Percentiles rank a stretch among this genome's conserved stretches.
phyloP scores from a whole-genome alignment of 2,329 filamentous ascomycete species.

The Trichoderma polysporum region DNA sequence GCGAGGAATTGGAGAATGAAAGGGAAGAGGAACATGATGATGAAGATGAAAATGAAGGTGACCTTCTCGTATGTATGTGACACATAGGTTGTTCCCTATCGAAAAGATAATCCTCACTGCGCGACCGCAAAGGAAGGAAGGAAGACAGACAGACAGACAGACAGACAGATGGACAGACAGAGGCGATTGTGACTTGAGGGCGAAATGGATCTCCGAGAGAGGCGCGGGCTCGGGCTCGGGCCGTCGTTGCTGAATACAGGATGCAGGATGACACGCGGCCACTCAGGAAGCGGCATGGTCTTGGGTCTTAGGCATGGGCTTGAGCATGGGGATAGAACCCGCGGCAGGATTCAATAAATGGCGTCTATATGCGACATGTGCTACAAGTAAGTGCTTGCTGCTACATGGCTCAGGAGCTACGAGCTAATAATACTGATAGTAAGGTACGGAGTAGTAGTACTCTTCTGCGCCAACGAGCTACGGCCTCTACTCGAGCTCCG shows the following conservation, averaged over 20 bases:
- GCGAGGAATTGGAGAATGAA: background rate
- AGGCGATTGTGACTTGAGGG: background rate
- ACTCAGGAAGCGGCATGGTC: background rate
- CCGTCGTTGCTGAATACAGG: background rate
- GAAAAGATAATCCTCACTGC: background rate
- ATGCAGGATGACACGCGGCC: background rate
- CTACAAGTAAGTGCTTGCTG: background rate
- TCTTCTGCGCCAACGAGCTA: background rate
- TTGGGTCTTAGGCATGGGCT: background rate
- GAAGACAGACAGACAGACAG: background rate
- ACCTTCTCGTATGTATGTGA: too few relatives aligned
- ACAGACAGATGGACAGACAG: background rate
- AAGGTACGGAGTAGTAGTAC: background rate
- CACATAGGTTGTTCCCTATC: background rate
- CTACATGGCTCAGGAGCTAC: background rate
- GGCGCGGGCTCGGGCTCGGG: too few relatives aligned
- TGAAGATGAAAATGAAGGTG: background rate
- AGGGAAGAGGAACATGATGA: too few relatives aligned
- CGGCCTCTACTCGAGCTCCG: background rate
- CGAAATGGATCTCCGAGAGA: conserved; percentile 3
- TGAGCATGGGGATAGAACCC: background rate
- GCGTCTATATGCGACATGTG: background rate
- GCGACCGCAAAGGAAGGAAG: background rate
- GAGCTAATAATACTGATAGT: background rate
- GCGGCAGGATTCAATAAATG: background rate